A percentile compares a stretch with the other conserved stretches of the same genome.
Evolutionary conservation across 495 filamentous ascomycete genomes (phyloP).

Genomic region (Tetracladium setigerum): DNA sequence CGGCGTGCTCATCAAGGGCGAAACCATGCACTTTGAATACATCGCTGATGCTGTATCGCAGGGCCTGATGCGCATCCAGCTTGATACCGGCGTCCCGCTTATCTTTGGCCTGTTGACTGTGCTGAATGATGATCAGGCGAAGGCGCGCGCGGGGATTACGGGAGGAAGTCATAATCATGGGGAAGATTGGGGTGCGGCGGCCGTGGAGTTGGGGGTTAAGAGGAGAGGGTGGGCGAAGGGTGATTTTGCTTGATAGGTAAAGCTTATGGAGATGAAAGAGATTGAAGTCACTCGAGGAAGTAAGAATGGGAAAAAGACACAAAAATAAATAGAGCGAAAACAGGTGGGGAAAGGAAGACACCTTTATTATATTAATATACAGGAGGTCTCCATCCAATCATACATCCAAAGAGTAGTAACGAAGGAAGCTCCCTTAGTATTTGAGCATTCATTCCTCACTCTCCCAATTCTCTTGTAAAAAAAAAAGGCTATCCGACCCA

Average conservation of each 20-base stretch:
- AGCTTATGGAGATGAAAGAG: neutral
- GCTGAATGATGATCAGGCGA: slow-evolving; percentile 78
- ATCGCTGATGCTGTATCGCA: slow-evolving; percentile 58
- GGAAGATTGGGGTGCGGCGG: slow-evolving; percentile 77
- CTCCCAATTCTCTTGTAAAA: too few relatives aligned
- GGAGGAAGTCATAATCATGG: slow-evolving; percentile 71
- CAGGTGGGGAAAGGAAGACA: neutral
- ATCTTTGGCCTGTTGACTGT: slow-evolving; percentile 92
- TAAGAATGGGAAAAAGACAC: neutral
- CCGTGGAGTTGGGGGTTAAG: slow-evolving; percentile 69
- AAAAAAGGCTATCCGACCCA: too few relatives aligned
- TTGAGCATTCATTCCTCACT: too few relatives aligned
- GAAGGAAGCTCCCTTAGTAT: too few relatives aligned
- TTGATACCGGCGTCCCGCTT: slow-evolving; percentile 81
- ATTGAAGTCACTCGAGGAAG: too few relatives aligned
- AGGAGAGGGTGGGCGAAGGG: slow-evolving; percentile 59
- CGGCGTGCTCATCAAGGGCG: slow-evolving; percentile 93
- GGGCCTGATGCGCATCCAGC: slow-evolving; percentile 87
- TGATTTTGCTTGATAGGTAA: slow-evolving; percentile 42
- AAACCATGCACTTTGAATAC: slow-evolving; percentile 96
- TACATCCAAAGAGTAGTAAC: too few relatives aligned
- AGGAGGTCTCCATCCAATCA: too few relatives aligned
- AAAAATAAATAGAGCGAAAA: neutral
- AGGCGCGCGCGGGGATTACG: slow-evolving; percentile 71
- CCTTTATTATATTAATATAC: too few relatives aligned